These are phyloP conservation scores for Aschersonia sp. DNA, from an alignment of 2,329 filamentous ascomycete genomes.

Conservation along the genomic window DNA sequence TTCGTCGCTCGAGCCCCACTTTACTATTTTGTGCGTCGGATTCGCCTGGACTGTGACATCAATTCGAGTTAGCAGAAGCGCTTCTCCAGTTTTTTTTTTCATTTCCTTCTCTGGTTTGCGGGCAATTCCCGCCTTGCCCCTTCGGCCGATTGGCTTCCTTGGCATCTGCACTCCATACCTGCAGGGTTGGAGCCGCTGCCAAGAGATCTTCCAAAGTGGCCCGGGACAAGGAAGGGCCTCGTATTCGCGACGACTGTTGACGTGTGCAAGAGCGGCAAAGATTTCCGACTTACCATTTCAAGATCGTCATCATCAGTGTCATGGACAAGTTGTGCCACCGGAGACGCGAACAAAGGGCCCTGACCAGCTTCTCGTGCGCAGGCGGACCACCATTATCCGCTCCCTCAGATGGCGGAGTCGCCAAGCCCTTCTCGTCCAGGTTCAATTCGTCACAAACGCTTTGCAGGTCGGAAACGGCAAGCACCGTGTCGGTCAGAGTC, in stretches of 20 bases:
- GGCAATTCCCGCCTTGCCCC: not conserved
- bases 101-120: not conserved
- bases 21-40: conserved; percentile 20
- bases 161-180: not conserved
- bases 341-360: conserved; percentile 16
- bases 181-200: conserved; percentile 1
- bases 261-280: not conserved
- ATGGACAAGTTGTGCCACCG: conserved; percentile 24
- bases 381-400: not conserved
- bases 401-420: conserved; percentile 3
- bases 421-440: not conserved
- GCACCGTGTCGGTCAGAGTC: conserved; percentile 19
- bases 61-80: no score
- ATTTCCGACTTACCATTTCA: conserved; percentile 18
- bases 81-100: not conserved
- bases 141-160: conserved; percentile 2
- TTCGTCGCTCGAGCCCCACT: conserved; percentile 18
- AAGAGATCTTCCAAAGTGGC: not conserved
- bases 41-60: conserved; percentile 15
- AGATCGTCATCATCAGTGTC: conserved; percentile 23
- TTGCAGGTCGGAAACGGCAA: conserved; percentile 19
- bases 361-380: conserved; percentile 13
- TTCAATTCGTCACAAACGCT: conserved; percentile 11
- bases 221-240: not conserved
- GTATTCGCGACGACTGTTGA: not conserved